phyloP scores from a whole-genome alignment of 306 rosid genomes.

The Medicago arabica region DNA sequence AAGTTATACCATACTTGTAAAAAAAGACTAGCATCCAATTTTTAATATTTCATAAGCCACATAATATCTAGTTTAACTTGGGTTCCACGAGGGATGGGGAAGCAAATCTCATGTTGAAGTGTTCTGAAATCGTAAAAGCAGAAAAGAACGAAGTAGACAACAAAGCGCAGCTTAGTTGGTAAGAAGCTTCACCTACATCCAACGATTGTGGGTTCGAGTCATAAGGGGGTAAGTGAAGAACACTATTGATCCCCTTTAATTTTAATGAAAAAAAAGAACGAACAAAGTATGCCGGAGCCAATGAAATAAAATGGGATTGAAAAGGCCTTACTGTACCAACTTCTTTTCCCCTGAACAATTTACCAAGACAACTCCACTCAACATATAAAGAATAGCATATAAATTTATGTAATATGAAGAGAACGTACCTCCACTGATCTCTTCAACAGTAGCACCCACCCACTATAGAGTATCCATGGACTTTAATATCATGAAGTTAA shows the following conservation, averaged over 20 bases:
- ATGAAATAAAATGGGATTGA: neutral
- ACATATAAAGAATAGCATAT: neutral
- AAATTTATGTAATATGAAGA: neutral
- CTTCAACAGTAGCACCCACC: constrained; percentile 56
- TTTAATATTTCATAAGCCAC: neutral
- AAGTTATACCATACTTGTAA: neutral
- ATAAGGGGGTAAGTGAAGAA: too few species aligned
- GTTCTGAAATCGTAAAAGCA: neutral
- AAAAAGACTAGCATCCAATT: neutral
- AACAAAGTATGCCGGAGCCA: neutral
- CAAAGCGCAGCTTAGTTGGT: too few species aligned
- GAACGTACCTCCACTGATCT: constrained; percentile 62
- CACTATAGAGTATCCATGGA: constrained; percentile 52
- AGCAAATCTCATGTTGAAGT: constrained; percentile 1
- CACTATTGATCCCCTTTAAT: too few species aligned
- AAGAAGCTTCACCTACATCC: too few species aligned
- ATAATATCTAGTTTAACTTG: too few species aligned
- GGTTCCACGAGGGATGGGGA: constrained; percentile 18
- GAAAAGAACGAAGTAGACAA: neutral
- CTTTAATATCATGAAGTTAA: neutral
- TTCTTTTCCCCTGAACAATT: constrained; percentile 1
- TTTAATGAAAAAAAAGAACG: neutral
- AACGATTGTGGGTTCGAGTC: too few species aligned
- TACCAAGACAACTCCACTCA: constrained; percentile 6
- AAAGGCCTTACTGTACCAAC: constrained; percentile 21